Conservation (phyloP, 352 stramenopile species). For the Bremia lactucae region DNA sequence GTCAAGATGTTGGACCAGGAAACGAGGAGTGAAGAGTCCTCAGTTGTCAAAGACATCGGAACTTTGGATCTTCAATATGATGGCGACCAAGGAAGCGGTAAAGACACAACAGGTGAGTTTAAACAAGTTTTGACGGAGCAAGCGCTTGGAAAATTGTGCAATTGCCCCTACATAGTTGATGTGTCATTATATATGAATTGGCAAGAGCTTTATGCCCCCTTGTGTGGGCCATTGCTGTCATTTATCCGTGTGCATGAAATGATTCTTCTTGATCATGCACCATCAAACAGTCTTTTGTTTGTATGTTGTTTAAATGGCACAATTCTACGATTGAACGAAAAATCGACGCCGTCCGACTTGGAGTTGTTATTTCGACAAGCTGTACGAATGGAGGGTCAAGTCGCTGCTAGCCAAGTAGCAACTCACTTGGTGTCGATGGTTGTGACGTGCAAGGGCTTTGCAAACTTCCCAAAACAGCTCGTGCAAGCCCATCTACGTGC, state of each 20-base stretch:
- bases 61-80: slow-evolving; percentile 17
- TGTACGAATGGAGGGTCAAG: slow-evolving; percentile 6
- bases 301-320: slow-evolving; percentile 52
- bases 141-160: slow-evolving; percentile 32
- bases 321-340: slow-evolving; percentile 49
- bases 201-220: slow-evolving; percentile 43
- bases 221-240: slow-evolving; percentile 43
- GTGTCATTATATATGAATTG: slow-evolving; percentile 43
- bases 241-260: slow-evolving; percentile 79
- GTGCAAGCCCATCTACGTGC: slow-evolving; percentile 50
- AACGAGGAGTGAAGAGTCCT: slow-evolving; percentile 1
- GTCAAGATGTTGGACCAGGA: slow-evolving; percentile 13
- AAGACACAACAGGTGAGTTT: slow-evolving; percentile 35
- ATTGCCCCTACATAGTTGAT: slow-evolving; percentile 57
- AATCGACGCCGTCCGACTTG: slow-evolving; percentile 40
- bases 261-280: slow-evolving; percentile 70
- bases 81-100: not conserved
- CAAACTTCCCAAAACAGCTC: slow-evolving; percentile 56
- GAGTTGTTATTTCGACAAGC: slow-evolving; percentile 22
- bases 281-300: slow-evolving; percentile 38
- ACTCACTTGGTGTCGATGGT: slow-evolving; percentile 53
- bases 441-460: slow-evolving; percentile 35
- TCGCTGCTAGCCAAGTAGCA: slow-evolving; percentile 27
- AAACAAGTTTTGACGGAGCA: slow-evolving; percentile 27
- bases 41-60: slow-evolving; percentile 32